These are phyloP conservation scores for Spirogloea muscicola DNA, from an alignment of 139 green algal genomes.

Conservation along the genomic window DNA sequence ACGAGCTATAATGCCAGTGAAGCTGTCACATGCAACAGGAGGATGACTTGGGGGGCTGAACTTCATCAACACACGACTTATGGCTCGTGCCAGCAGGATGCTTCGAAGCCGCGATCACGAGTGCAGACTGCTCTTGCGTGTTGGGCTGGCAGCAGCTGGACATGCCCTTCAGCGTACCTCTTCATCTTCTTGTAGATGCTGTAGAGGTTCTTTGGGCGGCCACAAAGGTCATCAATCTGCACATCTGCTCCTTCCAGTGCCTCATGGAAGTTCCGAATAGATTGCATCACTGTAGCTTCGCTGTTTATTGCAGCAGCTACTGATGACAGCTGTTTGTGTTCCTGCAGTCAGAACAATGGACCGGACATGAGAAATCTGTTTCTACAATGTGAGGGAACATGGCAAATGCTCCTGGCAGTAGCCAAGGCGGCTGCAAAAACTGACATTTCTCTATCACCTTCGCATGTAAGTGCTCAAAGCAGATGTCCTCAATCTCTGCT, in stretches of 20 bases:
- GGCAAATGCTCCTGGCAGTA: constrained; percentile 49
- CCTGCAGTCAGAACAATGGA: neutral
- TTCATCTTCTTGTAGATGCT: constrained; percentile 83
- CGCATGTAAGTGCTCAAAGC: constrained; percentile 56
- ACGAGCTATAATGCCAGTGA: too few relatives aligned
- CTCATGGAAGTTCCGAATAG: constrained; percentile 44
- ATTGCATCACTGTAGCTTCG: constrained; percentile 24
- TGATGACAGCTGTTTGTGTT: neutral
- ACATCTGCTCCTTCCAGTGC: constrained; percentile 27
- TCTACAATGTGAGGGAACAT: constrained; percentile 27
- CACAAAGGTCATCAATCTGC: constrained; percentile 67
- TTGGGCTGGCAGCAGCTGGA: too few relatives aligned
- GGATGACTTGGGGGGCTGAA: too few relatives aligned
- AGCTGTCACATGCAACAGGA: too few relatives aligned
- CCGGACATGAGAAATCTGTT: neutral
- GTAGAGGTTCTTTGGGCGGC: constrained; percentile 87
- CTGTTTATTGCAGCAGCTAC: neutral
- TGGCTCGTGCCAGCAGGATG: too few relatives aligned
- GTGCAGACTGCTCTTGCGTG: too few relatives aligned
- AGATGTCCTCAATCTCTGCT: constrained; percentile 74
- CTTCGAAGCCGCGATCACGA: too few relatives aligned
- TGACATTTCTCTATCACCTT: too few relatives aligned
- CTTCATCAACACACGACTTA: too few relatives aligned
- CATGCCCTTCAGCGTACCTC: too few relatives aligned
- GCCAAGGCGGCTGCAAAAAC: constrained; percentile 30